These are phyloP conservation scores for Diutina pseudorugosa DNA, from an alignment of 1,139 yeast genomes.

Conservation along the genomic window DNA sequence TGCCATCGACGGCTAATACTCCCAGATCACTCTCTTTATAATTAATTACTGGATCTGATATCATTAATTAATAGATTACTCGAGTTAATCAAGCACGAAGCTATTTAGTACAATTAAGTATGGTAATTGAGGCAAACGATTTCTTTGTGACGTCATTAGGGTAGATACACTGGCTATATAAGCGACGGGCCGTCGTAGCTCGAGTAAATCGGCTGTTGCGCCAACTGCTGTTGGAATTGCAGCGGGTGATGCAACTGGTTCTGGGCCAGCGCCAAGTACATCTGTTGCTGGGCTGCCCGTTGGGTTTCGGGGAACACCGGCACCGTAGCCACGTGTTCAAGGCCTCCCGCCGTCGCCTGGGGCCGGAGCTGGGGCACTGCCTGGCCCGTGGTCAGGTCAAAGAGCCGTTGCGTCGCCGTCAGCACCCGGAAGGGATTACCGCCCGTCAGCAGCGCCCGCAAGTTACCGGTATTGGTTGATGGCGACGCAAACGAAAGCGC, in stretches of 20 bases:
- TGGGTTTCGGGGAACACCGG: constrained; percentile 59
- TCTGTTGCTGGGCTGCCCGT: constrained; percentile 13
- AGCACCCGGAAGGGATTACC: constrained; percentile 20
- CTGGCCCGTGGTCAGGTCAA: constrained; percentile 9
- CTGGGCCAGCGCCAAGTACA: constrained; percentile 8
- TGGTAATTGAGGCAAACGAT: too few relatives aligned
- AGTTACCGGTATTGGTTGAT: background rate
- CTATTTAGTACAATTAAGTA: too few relatives aligned
- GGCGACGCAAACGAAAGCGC: background rate
- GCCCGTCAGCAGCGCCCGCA: constrained; percentile 15
- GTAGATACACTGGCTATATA: constrained; percentile 1
- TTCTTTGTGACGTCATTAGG: background rate
- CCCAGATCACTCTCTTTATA: too few relatives aligned
- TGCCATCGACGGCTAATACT: too few relatives aligned
- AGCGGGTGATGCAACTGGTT: background rate
- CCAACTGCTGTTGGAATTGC: constrained; percentile 8
- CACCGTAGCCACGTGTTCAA: constrained; percentile 46
- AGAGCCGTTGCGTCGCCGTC: constrained; percentile 6
- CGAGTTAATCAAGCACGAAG: too few relatives aligned
- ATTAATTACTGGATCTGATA: too few relatives aligned
- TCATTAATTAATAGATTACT: too few relatives aligned
- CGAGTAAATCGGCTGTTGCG: background rate
- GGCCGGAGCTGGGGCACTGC: constrained; percentile 21
- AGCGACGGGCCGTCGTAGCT: constrained; percentile 2
- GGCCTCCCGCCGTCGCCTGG: constrained; percentile 58